Conservation (phyloP, 169 alveolate species). For the Plasmodium ovale region DNA sequence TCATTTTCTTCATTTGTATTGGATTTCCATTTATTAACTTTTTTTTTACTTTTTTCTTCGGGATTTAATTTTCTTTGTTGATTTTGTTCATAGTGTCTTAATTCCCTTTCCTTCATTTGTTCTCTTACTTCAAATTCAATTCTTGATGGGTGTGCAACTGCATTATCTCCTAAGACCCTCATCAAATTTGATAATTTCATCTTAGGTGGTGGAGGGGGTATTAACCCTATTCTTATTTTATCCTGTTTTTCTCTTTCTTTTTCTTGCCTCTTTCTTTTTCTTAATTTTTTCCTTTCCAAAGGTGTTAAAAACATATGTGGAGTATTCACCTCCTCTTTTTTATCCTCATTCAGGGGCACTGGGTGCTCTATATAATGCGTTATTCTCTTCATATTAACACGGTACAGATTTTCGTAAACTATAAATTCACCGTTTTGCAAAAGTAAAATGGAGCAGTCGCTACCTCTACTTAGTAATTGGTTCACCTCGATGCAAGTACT, state of each 20-base stretch:
- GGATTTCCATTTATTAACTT: slow-evolving; percentile 90
- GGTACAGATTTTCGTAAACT: slow-evolving; percentile 60
- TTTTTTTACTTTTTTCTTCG: slow-evolving; percentile 86
- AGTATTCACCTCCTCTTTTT: slow-evolving; percentile 49
- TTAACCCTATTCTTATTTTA: slow-evolving; percentile 89
- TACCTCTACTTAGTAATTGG: slow-evolving; percentile 33
- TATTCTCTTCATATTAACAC: slow-evolving; percentile 78
- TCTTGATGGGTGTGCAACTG: slow-evolving; percentile 91
- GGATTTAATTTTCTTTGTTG: slow-evolving; percentile 86
- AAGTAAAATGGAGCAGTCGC: slow-evolving; percentile 38
- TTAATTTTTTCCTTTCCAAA: slow-evolving; percentile 85
- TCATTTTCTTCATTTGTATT: slow-evolving; percentile 79
- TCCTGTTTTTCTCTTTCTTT: slow-evolving; percentile 90
- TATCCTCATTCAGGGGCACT: slow-evolving; percentile 85
- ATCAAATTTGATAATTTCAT: slow-evolving; percentile 90
- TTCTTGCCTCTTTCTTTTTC: slow-evolving; percentile 90
- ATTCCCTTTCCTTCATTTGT: slow-evolving; percentile 91
- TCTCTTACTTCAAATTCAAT: slow-evolving; percentile 89
- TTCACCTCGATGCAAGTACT: neutral
- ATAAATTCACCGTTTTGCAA: slow-evolving; percentile 55
- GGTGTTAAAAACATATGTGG: slow-evolving; percentile 87
- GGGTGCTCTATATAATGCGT: slow-evolving; percentile 90
- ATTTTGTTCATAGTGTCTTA: slow-evolving; percentile 87
- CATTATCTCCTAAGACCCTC: slow-evolving; percentile 87
- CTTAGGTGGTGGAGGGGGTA: slow-evolving; percentile 94